Base-by-base conservation (phyloP, 805 yeast species). In the Lipomyces kockii region DNA sequence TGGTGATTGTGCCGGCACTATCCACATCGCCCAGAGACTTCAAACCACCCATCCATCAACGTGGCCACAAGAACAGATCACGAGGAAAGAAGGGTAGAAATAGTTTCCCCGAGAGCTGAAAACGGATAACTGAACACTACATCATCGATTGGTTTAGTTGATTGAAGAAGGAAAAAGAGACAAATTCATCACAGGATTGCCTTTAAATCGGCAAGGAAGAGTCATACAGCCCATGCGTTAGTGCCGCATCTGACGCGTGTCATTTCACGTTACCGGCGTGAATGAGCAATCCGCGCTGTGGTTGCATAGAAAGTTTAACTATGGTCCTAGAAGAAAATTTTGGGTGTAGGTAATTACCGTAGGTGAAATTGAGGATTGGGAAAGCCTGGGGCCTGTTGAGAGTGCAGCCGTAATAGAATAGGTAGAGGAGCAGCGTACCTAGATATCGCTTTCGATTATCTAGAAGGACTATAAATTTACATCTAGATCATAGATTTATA, bases 141-240 rank as follows among this genome's bases (percentile, higher is more conserved):
- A 72, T 72, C 74, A 72, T 65, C 27, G 74, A 70, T 63, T 69
- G 74, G 49, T 65, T 71, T 72, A 72, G 74, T 72, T 72, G 74
- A 70, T 62, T 39, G 54, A 65, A 63, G 55, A 64, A 60, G 53
- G 60, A 62, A 59, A 60, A 35, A 62, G 46, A 58, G 49, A 34
- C 20, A 62, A 43, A 43, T 17, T n/a, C 49, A 4, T 8, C 34
- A 1, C 9, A 9, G 29, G 7, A 11, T 25, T 52, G 9, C 14
- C 32, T 52, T 52, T 29, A 1, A 22, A 49, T 4, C n/a, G 4
- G 53, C 14, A 49, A 11, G 39, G 39, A 35, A 49, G 53, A 2
- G 55, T 52, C 55, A 22, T 52, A 1, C 11, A n/a, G 27, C 9
- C 3, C 4, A 22, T 52, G 55, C 55, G 20, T 22, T 52, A 52